Base-by-base conservation (phyloP, 169 alveolate species). In the Babesia microti region DNA sequence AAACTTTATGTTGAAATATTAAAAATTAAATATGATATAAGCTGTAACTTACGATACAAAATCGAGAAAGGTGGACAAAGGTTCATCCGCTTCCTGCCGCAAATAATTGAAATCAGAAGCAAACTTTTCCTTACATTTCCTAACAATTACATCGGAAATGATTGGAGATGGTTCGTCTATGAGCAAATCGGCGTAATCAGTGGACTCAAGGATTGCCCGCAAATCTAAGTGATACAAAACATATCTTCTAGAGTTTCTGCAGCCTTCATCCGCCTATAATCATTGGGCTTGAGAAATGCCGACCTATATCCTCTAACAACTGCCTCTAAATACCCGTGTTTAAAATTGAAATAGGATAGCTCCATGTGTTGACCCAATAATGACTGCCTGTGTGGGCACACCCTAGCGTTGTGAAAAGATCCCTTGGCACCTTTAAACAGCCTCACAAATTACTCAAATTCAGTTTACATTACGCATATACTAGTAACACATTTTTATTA, bases 281-380 rank as follows among this genome's bases (percentile, higher is more conserved):
- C 92, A 30, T 92, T 95, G 46, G 92, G 91, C 11, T 91, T 83
- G 65, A 95, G 75, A 78, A 95, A 92, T 30, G 95, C 85, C 60
- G 93, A 83, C 50, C 98, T 84, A 45, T 87, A 83, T 21, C 98
- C 98, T 41, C 99, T 67, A 27, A 89, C 79, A 52, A 93, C 66
- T 45, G 97, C 98, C 81, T 93, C 99, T 15, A 91, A 79, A 81
- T 89, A 92, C 37, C 98, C 99, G 73, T 90, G 96, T 45, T 89
- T 87, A 19, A 87, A 75, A 68, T 92, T 94, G 79, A 93, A 95
- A 39, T 85, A 71, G 39, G 91, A 75, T 41, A 91, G 74, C 68
- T 94, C 98, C 94, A 88, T 85, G n/a, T 42, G 30, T 19, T 51
- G 30, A 24, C n/a, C 33, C 19, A n/a, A n/a, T n/a, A n/a, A n/a